A percentile compares a stretch with the other conserved stretches of the same genome.
Conservation (phyloP, 805 yeast genomes). For the Teunomyces pallodes region DNA sequence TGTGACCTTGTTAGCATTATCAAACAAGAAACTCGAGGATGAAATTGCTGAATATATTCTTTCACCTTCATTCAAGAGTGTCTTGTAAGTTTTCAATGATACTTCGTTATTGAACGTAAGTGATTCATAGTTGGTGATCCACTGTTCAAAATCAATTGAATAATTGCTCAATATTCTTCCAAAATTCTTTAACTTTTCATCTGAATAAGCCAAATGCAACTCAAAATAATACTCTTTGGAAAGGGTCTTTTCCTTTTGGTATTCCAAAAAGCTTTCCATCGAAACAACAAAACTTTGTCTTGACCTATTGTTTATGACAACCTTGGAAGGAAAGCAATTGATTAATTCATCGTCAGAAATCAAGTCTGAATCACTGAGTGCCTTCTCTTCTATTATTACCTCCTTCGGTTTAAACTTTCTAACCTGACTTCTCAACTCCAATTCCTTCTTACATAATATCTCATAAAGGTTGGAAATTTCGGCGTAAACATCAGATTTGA, state of each 20-base stretch:
- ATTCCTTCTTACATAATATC: slow-evolving; percentile 39
- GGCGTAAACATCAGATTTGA: slow-evolving; percentile 34
- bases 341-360: slow-evolving; percentile 54
- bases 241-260: slow-evolving; percentile 9
- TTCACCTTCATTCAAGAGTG: slow-evolving; percentile 55
- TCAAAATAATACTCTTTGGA: slow-evolving; percentile 27
- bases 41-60: slow-evolving; percentile 41
- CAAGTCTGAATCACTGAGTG: slow-evolving; percentile 31
- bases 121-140: slow-evolving; percentile 49
- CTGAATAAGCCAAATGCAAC: slow-evolving; percentile 48
- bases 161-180: slow-evolving; percentile 37
- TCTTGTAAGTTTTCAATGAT: slow-evolving; percentile 42
- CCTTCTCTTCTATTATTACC: slow-evolving; percentile 29
- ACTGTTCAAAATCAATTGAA: slow-evolving; percentile 46
- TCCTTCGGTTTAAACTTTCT: slow-evolving; percentile 31
- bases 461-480: slow-evolving; percentile 33
- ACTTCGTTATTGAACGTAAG: slow-evolving; percentile 39
- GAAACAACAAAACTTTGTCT: slow-evolving; percentile 33
- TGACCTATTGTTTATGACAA: slow-evolving; percentile 36
- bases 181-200: slow-evolving; percentile 47
- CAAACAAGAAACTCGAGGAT: slow-evolving; percentile 17
- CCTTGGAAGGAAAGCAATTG: slow-evolving; percentile 53
- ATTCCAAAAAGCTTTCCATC: slow-evolving; percentile 28
- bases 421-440: slow-evolving; percentile 38
- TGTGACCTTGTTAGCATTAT: slow-evolving; percentile 2